Evolutionary conservation across 805 yeast species (phyloP).

Genomic region (Peterozyma xylosa): DNA sequence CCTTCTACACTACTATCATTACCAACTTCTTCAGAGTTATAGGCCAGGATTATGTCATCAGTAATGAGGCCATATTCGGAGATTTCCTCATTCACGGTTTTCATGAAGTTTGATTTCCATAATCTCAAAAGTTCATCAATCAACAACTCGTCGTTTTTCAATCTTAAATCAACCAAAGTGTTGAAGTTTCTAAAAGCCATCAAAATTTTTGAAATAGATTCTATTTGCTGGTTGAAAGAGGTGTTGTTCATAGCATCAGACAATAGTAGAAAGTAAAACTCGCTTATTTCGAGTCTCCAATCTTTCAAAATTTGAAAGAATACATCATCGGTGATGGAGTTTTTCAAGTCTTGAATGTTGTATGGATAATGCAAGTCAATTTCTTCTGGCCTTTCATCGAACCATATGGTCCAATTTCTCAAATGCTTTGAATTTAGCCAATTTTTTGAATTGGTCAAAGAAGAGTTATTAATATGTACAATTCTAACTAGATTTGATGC

Average conservation of each 20-base stretch:
- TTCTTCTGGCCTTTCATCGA: conserved; percentile 7
- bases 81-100: conserved; percentile 10
- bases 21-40: background rate
- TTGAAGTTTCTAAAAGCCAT: conserved; percentile 21
- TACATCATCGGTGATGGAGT: conserved; percentile 4
- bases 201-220: conserved; percentile 13
- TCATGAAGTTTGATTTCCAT: conserved; percentile 15
- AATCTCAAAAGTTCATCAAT: conserved; percentile 10
- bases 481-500: conserved; percentile 14
- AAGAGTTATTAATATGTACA: conserved; percentile 11
- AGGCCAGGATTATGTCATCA: conserved; percentile 9
- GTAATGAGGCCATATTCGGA: conserved; percentile 14
- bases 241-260: conserved; percentile 6
- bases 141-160: conserved; percentile 3
- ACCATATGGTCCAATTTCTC: conserved; percentile 21
- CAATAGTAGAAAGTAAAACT: conserved; percentile 9
- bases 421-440: conserved; percentile 20
- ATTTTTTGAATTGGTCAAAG: conserved; percentile 10
- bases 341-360: conserved; percentile 10
- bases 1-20: background rate
- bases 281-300: conserved; percentile 18
- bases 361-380: conserved; percentile 14
- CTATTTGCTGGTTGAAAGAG: conserved; percentile 12
- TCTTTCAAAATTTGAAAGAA: conserved; percentile 6
- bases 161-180: conserved; percentile 14